A percentile compares a stretch with the other conserved stretches of the same genome.
Conservation (phyloP, 441 rosid genomes). For the Kokia cookei region DNA sequence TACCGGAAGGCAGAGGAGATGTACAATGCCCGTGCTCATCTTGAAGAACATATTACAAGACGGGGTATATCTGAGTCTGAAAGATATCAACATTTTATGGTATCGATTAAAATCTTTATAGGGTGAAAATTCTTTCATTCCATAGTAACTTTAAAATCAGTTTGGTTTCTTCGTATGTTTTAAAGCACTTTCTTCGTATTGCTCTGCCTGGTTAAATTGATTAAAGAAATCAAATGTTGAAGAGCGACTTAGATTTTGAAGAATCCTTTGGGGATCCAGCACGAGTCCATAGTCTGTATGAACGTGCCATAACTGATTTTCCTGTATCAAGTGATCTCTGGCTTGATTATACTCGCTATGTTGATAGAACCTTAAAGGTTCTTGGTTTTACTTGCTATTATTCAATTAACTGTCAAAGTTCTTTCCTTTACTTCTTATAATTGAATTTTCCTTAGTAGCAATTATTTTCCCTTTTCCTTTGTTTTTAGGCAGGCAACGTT, state of each 20-base stretch:
- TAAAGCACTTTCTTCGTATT: background rate
- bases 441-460: conserved; percentile 5
- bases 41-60: conserved; percentile 62
- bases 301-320: background rate
- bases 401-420: conserved; percentile 51
- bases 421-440: background rate
- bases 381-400: background rate
- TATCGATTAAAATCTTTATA: conserved; percentile 9
- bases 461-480: conserved; percentile 1
- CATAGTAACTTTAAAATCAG: background rate
- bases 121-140: background rate
- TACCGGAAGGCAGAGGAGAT: conserved; percentile 66
- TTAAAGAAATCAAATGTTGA: conserved; percentile 15
- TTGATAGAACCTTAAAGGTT: conserved; percentile 67
- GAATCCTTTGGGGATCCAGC: conserved; percentile 13
- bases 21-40: conserved; percentile 56
- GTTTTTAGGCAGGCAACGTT: conserved; percentile 58
- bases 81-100: conserved; percentile 51
- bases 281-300: background rate
- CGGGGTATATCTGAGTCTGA: conserved; percentile 32
- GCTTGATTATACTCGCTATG: background rate
- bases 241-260: conserved; percentile 83
- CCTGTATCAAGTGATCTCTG: background rate
- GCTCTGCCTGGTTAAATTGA: background rate
- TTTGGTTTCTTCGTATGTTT: background rate